These are phyloP conservation scores for Neurospora sp. DNA, from an alignment of 2,329 filamentous ascomycete genomes.

Conservation along the genomic window DNA sequence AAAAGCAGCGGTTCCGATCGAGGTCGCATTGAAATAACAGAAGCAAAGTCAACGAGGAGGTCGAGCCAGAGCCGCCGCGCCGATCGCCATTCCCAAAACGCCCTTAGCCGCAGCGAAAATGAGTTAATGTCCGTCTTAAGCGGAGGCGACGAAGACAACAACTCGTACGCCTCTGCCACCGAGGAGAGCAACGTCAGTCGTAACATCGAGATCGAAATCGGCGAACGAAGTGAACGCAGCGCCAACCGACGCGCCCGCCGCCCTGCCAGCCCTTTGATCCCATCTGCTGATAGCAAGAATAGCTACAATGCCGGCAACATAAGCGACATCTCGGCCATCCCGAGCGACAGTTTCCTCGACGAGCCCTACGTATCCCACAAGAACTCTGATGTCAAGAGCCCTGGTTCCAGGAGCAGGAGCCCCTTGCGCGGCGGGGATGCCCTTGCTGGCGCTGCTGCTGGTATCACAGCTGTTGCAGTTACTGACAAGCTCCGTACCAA, in stretches of 20 bases:
- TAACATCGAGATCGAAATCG: slow-evolving; percentile 71
- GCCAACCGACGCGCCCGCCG: slow-evolving; percentile 40
- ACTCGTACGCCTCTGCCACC: slow-evolving; percentile 67
- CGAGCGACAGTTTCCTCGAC: slow-evolving; percentile 51
- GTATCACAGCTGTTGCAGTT: slow-evolving; percentile 28
- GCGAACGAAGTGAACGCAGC: slow-evolving; percentile 13
- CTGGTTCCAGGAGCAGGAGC: slow-evolving; percentile 28
- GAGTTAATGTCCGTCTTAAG: slow-evolving; percentile 29
- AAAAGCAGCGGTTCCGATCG: slow-evolving; percentile 46
- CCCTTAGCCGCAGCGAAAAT: slow-evolving; percentile 47
- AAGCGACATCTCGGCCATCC: slow-evolving; percentile 79
- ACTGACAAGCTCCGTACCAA: slow-evolving; percentile 36
- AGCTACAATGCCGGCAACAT: slow-evolving; percentile 55
- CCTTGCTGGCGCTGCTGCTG: slow-evolving; percentile 27
- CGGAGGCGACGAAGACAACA: slow-evolving; percentile 45
- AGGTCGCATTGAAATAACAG: slow-evolving; percentile 79
- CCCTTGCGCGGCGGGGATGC: slow-evolving; percentile 30
- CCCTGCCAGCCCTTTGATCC: slow-evolving; percentile 59
- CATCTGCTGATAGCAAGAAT: slow-evolving; percentile 42
- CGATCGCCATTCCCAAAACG: slow-evolving; percentile 11
- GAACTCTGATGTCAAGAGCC: slow-evolving; percentile 23
- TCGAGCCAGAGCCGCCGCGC: slow-evolving; percentile 40
- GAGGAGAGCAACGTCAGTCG: slow-evolving; percentile 69
- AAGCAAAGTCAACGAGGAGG: slow-evolving; percentile 60
- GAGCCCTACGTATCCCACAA: slow-evolving; percentile 33